phyloP scores from a whole-genome alignment of 106 monocot species.

The Apostasia shenzhenica region DNA sequence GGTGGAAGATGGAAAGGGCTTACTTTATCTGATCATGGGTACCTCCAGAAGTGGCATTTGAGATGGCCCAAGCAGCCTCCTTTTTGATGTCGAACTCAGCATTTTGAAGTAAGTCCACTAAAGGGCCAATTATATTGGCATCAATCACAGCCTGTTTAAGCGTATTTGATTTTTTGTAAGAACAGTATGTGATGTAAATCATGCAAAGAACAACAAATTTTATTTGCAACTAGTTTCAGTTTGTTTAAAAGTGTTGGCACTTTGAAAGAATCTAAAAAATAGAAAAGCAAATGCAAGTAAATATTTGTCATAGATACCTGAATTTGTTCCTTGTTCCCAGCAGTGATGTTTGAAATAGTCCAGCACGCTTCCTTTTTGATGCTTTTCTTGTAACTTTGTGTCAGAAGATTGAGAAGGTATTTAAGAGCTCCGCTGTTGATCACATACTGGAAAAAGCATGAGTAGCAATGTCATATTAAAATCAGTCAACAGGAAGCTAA shows the following conservation, averaged over 20 bases:
- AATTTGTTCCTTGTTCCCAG: conserved; percentile 42
- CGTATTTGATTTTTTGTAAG: too few species aligned
- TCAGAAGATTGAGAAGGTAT: conserved; percentile 29
- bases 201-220: background rate
- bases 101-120: conserved; percentile 31
- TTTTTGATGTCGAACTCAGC: conserved; percentile 47
- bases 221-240: background rate
- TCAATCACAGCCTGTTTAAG: conserved; percentile 28
- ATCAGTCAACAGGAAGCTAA: too few species aligned
- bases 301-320: conserved; percentile 16
- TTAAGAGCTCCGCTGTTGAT: conserved; percentile 30
- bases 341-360: conserved; percentile 45
- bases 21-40: conserved; percentile 42
- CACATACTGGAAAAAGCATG: conserved; percentile 21
- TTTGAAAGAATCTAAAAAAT: background rate
- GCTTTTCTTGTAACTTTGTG: conserved; percentile 39
- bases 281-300: background rate
- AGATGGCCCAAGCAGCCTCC: conserved; percentile 47
- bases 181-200: background rate
- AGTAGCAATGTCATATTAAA: background rate
- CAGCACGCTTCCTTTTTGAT: conserved; percentile 47
- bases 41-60: conserved; percentile 42
- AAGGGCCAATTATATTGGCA: conserved; percentile 30
- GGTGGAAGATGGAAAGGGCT: background rate
- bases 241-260: too few species aligned